Evolutionary conservation across 1,284 basidiomycete genomes (phyloP).

Genomic region (Sanghuangporus baumii): DNA sequence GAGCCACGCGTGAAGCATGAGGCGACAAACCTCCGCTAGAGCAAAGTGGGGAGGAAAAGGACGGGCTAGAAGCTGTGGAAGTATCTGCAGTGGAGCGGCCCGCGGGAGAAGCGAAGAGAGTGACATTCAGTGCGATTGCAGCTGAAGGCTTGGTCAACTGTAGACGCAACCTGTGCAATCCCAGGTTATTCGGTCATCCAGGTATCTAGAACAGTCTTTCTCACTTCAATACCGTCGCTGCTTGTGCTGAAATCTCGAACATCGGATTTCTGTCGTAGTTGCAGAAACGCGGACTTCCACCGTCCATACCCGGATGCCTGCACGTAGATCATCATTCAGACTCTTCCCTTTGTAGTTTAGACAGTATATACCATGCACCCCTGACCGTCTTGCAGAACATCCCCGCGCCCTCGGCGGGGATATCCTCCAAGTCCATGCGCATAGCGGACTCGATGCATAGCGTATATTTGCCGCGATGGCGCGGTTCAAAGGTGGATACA

Average conservation of each 20-base stretch:
- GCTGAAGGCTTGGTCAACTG: constrained; percentile 46
- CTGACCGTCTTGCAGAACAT: constrained; percentile 72
- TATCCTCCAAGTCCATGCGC: constrained; percentile 65
- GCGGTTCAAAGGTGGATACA: constrained; percentile 78
- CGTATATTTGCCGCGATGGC: constrained; percentile 57
- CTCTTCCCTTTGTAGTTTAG: background rate
- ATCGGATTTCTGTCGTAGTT: constrained; percentile 64
- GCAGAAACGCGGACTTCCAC: constrained; percentile 60
- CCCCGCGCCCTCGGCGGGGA: constrained; percentile 87
- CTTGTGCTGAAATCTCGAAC: constrained; percentile 55
- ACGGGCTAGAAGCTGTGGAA: background rate
- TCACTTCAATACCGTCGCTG: constrained; percentile 56
- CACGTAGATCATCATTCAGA: background rate
- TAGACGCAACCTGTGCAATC: constrained; percentile 50
- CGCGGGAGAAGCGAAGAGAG: constrained; percentile 42
- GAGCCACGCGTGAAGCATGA: background rate
- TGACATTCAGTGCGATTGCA: constrained; percentile 50
- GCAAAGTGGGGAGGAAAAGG: constrained; percentile 6
- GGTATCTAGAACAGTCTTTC: constrained; percentile 19
- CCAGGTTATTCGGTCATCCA: background rate
- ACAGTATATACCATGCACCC: constrained; percentile 58
- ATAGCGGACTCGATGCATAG: constrained; percentile 58
- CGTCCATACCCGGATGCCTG: constrained; percentile 52
- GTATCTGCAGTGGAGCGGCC: constrained; percentile 1
- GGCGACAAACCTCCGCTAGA: background rate